A percentile compares a stretch with the other conserved stretches of the same genome.
Evolutionary conservation across 352 stramenopile species (phyloP).

Genomic region (Phytophthora pini): DNA sequence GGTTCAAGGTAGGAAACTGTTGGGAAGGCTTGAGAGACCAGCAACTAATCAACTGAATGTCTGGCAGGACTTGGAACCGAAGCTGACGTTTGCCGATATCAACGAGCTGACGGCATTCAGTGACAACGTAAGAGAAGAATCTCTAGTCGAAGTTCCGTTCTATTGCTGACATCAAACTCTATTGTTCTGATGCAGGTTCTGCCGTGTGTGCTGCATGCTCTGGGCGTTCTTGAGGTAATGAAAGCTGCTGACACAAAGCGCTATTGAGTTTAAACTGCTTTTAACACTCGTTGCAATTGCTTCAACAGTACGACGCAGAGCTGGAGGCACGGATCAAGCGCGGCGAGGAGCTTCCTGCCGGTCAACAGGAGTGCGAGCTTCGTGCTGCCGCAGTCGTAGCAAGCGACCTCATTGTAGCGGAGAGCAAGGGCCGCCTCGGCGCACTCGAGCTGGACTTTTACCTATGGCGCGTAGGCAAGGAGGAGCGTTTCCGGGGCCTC

Average conservation of each 20-base stretch:
- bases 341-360: slow-evolving; percentile 51
- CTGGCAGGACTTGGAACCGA: slow-evolving; percentile 50
- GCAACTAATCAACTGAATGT: slow-evolving; percentile 2
- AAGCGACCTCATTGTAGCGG: slow-evolving; percentile 68
- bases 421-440: slow-evolving; percentile 53
- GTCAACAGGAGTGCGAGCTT: slow-evolving; percentile 67
- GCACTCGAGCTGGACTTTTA: slow-evolving; percentile 67
- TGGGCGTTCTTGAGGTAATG: slow-evolving; percentile 74
- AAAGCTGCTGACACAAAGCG: background rate
- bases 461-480: slow-evolving; percentile 82
- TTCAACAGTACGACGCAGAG: slow-evolving; percentile 58
- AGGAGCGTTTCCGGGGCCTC: slow-evolving; percentile 66
- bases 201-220: slow-evolving; percentile 72
- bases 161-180: slow-evolving; percentile 1
- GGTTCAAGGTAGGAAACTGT: slow-evolving; percentile 56
- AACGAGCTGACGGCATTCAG: slow-evolving; percentile 64
- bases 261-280: background rate
- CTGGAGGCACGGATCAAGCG: slow-evolving; percentile 56
- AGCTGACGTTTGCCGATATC: slow-evolving; percentile 69
- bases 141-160: background rate
- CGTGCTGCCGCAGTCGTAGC: slow-evolving; percentile 72
- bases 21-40: background rate
- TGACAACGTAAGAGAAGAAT: slow-evolving; percentile 58
- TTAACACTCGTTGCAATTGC: slow-evolving; percentile 7
- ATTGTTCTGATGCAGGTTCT: slow-evolving; percentile 49